Conservation (phyloP, 192 early-diverging fungal species). For the Haplosporangium gracile region DNA sequence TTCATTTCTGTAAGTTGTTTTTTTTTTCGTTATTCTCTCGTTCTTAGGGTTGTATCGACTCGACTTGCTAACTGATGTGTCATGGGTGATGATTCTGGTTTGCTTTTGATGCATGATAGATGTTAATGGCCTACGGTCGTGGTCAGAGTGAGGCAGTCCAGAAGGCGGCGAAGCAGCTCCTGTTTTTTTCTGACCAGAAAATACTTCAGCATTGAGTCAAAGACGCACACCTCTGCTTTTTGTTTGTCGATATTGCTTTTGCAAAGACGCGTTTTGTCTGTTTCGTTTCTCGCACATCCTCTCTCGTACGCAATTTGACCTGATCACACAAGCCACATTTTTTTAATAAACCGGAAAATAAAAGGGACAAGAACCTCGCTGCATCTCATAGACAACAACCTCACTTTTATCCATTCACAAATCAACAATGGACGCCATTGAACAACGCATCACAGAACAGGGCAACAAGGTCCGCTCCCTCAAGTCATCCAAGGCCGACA, state of each 20-base stretch:
- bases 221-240: background rate
- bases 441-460: constrained; percentile 68
- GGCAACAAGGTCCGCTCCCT: constrained; percentile 71
- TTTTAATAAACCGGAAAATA: background rate
- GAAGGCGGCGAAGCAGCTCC: constrained; percentile 10
- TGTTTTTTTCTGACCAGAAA: constrained; percentile 45
- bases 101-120: constrained; percentile 1
- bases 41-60: background rate
- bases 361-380: background rate
- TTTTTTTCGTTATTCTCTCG: background rate
- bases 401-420: background rate
- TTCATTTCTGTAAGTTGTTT: constrained; percentile 50
- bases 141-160: background rate
- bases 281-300: no score
- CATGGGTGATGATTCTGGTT: background rate
- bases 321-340: background rate
- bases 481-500: constrained; percentile 72
- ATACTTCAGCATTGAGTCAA: background rate
- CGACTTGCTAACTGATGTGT: background rate
- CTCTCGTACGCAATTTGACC: background rate
- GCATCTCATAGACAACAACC: background rate
- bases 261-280: no score
- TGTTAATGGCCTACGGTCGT: constrained; percentile 21
- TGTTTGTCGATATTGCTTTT: background rate
- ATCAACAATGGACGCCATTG: constrained; percentile 41